These are phyloP conservation scores for Tetrapisispora iriomotensis DNA, from an alignment of 805 yeast genomes.

Conservation along the genomic window DNA sequence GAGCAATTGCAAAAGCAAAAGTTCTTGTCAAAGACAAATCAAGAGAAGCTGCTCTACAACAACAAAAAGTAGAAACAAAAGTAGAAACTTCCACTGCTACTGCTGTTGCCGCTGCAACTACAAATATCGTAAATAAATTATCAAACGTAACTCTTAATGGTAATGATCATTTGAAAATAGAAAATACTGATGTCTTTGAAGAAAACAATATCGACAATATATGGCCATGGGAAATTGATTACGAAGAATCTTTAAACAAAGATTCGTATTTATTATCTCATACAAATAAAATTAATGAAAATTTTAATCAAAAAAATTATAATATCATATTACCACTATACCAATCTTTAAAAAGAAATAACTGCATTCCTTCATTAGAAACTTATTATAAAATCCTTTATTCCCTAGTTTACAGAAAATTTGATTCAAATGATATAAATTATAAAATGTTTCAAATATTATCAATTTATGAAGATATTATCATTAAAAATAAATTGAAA, in stretches of 20 bases:
- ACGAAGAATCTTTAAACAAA: conserved; percentile 24
- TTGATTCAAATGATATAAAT: conserved; percentile 46
- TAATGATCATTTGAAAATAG: neutral
- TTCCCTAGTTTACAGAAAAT: conserved; percentile 42
- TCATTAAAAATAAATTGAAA: conserved; percentile 38
- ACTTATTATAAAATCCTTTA: conserved; percentile 45
- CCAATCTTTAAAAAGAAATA: conserved; percentile 34
- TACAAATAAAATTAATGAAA: conserved; percentile 23
- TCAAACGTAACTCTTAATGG: too few species aligned
- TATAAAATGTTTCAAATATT: conserved; percentile 51
- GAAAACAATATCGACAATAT: neutral
- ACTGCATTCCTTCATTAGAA: conserved; percentile 40
- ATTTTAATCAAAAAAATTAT: conserved; percentile 21
- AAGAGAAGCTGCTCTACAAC: too few species aligned
- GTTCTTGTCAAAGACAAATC: too few species aligned
- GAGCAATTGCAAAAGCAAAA: too few species aligned
- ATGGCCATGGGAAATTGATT: conserved; percentile 25
- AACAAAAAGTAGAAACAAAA: too few species aligned
- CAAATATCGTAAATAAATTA: too few species aligned
- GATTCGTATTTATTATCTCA: conserved; percentile 27
- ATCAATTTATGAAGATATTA: conserved; percentile 59
- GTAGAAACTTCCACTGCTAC: too few species aligned
- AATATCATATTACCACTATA: conserved; percentile 32
- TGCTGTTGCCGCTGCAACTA: too few species aligned
- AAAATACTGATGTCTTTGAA: neutral